Percentiles rank a stretch among this genome's conserved stretches.
phyloP scores from a whole-genome alignment of 768 basidiomycete genomes.

The Leccinum sublutescens region DNA sequence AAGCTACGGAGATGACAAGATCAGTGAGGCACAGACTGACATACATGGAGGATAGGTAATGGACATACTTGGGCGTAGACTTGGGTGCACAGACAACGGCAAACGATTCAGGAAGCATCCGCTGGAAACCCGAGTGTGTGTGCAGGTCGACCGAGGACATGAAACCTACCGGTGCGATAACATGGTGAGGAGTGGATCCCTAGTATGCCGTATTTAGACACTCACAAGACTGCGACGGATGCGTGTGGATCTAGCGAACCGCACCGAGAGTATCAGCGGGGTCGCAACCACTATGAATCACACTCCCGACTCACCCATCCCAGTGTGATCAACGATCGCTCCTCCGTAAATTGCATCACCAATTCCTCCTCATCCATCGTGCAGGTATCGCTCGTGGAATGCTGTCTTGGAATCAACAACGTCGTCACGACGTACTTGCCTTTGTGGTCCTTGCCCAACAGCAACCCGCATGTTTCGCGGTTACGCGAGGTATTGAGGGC shows the following conservation, averaged over 20 bases:
- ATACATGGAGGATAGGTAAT: not conserved
- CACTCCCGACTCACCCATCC: slow-evolving; percentile 71
- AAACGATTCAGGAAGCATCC: slow-evolving; percentile 88
- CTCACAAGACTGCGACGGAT: slow-evolving; percentile 85
- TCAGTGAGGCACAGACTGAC: not conserved
- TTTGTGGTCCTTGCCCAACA: slow-evolving; percentile 67
- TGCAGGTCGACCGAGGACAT: slow-evolving; percentile 95
- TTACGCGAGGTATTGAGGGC: slow-evolving; percentile 74
- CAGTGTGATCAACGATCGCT: slow-evolving; percentile 76
- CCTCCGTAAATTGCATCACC: slow-evolving; percentile 81
- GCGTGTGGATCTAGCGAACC: slow-evolving; percentile 75
- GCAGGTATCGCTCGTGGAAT: slow-evolving; percentile 88
- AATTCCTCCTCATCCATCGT: slow-evolving; percentile 89
- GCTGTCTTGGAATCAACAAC: slow-evolving; percentile 85
- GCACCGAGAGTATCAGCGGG: not conserved
- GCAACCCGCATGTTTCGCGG: slow-evolving; percentile 82
- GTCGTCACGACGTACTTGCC: slow-evolving; percentile 73
- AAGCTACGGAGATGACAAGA: slow-evolving; percentile 39
- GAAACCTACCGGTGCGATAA: slow-evolving; percentile 52
- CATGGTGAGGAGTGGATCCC: not conserved
- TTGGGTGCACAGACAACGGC: slow-evolving; percentile 90
- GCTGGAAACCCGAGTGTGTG: slow-evolving; percentile 86
- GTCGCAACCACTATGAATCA: not conserved
- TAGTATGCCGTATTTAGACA: slow-evolving; percentile 7
- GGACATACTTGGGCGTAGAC: slow-evolving; percentile 66